Evolutionary conservation across 2,329 filamentous ascomycete genomes (phyloP).

Genomic region (Trichoderma atroviride): DNA sequence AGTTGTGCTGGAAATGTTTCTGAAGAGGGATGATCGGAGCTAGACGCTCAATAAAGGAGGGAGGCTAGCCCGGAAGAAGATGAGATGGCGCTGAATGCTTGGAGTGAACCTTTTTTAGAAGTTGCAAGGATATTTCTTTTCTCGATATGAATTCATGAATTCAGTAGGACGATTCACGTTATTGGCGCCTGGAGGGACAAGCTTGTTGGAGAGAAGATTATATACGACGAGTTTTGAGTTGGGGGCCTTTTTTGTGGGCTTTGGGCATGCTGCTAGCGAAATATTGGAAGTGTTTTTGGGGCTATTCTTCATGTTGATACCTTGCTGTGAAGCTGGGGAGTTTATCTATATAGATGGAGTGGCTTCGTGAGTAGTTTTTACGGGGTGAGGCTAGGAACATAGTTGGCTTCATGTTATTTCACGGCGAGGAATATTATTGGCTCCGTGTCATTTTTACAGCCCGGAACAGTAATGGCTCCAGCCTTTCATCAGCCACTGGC

Average conservation of each 20-base stretch:
- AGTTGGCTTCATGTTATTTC: not conserved
- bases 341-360: conserved; percentile 9
- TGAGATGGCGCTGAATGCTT: not conserved
- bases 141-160: not conserved
- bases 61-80: conserved; percentile 17
- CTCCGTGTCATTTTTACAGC: no score
- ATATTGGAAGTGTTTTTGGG: not conserved
- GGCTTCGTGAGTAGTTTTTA: not conserved
- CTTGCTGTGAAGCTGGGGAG: not conserved
- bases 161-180: not conserved
- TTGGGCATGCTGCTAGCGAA: not conserved
- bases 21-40: conserved; percentile 40
- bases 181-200: not conserved
- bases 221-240: not conserved
- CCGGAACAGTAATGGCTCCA: no score
- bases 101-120: not conserved
- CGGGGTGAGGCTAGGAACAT: not conserved
- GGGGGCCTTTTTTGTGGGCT: not conserved
- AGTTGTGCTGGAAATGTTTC: conserved; percentile 70
- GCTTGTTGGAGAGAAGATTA: not conserved
- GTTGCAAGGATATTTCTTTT: not conserved
- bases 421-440: no score
- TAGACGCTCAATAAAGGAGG: conserved; percentile 32
- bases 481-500: not conserved
- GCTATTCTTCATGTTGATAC: not conserved